Conservation (phyloP, 2,329 filamentous ascomycete genomes). For the Orbilia quercus region DNA sequence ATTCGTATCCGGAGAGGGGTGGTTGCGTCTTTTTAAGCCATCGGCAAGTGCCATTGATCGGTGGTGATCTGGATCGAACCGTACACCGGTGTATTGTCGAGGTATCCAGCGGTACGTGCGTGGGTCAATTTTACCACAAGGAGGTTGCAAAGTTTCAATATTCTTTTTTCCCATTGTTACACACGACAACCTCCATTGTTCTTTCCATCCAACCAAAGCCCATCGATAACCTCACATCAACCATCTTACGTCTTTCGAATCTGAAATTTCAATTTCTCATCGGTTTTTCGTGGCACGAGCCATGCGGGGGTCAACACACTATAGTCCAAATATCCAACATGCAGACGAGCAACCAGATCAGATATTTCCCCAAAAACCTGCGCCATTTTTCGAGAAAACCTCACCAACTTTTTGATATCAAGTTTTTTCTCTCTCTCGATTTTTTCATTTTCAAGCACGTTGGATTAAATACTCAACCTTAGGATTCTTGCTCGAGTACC, state of each 20-base stretch:
- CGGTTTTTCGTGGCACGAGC: constrained; percentile 3
- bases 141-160: background rate
- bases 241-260: constrained; percentile 26
- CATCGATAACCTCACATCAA: constrained; percentile 21
- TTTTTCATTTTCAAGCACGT: constrained; percentile 2
- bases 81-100: constrained; percentile 3
- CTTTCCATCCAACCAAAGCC: constrained; percentile 13
- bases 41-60: constrained; percentile 47
- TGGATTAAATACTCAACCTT: constrained; percentile 5
- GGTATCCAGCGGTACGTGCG: no score
- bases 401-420: constrained; percentile 7
- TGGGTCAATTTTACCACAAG: no score
- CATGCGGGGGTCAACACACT: constrained; percentile 48
- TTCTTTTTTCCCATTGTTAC: constrained; percentile 9
- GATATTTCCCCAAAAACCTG: constrained; percentile 11
- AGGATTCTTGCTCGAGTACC: constrained; percentile 9
- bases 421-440: no score
- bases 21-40: constrained; percentile 46
- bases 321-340: constrained; percentile 47
- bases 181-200: constrained; percentile 16
- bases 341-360: background rate
- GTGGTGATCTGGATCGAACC: constrained; percentile 33
- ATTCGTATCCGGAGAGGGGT: background rate
- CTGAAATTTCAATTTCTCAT: constrained; percentile 17
- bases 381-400: constrained; percentile 37